Conservation (phyloP, 208 protist genomes). For the Phytomonas serpens region DNA sequence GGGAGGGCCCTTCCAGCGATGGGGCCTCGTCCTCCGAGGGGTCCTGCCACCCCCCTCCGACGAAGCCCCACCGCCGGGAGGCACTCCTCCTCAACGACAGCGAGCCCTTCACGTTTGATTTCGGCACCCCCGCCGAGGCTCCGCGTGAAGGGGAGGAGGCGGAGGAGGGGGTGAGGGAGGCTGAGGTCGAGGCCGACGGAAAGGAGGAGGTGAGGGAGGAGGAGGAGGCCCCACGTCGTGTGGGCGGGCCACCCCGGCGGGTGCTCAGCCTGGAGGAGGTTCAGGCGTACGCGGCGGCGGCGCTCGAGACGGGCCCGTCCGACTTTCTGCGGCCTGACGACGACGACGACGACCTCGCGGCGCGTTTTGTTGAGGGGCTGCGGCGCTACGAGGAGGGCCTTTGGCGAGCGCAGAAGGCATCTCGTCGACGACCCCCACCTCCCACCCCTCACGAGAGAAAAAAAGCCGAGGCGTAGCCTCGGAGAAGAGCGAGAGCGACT, state of each 20-base stretch:
- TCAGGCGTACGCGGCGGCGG: conserved; percentile 12
- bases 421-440: too few species aligned
- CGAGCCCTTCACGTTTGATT: conserved; percentile 79
- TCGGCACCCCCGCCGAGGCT: conserved; percentile 28
- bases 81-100: conserved; percentile 62
- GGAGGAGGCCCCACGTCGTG: conserved; percentile 4
- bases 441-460: too few species aligned
- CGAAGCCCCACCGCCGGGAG: conserved; percentile 16
- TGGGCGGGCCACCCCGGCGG: not conserved
- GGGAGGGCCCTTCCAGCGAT: not conserved
- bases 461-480: too few species aligned
- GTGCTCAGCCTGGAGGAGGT: conserved; percentile 24
- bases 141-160: conserved; percentile 14
- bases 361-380: conserved; percentile 41
- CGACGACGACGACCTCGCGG: conserved; percentile 30
- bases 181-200: not conserved
- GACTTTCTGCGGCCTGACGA: conserved; percentile 15
- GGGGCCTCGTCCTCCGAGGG: not conserved
- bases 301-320: conserved; percentile 9
- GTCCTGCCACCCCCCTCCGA: too few species aligned
- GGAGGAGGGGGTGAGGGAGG: conserved; percentile 8
- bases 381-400: conserved; percentile 54
- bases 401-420: conserved; percentile 31
- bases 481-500: too few species aligned
- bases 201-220: not conserved